These are phyloP conservation scores for Pestalotiopsis sp. DNA, from an alignment of 2,329 filamentous ascomycete species.

Conservation along the genomic window DNA sequence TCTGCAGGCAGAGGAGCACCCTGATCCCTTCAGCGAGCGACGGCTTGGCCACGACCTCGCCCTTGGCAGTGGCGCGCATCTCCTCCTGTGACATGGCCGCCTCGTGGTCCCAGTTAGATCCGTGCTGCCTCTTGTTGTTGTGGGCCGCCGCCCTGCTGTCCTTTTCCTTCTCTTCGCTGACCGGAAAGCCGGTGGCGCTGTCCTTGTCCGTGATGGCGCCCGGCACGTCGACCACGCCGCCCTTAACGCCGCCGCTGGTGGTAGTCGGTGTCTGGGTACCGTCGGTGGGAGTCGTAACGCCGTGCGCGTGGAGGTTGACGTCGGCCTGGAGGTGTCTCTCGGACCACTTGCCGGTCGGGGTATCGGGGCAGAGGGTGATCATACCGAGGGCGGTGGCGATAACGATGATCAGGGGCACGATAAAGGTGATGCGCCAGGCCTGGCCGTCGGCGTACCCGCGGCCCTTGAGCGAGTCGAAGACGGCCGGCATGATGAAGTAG, in stretches of 20 bases:
- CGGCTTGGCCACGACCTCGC: constrained; percentile 59
- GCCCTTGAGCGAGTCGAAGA: constrained; percentile 76
- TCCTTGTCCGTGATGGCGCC: constrained; percentile 49
- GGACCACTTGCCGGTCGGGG: constrained; percentile 80
- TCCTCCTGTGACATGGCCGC: constrained; percentile 51
- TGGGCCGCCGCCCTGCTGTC: constrained; percentile 29
- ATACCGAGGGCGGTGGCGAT: constrained; percentile 67
- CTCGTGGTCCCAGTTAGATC: constrained; percentile 42
- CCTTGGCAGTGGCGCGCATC: constrained; percentile 56
- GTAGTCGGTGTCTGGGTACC: neutral
- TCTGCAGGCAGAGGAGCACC: constrained; percentile 56
- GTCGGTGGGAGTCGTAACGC: constrained; percentile 25
- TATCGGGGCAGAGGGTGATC: constrained; percentile 77
- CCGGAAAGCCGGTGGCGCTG: constrained; percentile 42
- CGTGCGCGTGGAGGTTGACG: constrained; percentile 53
- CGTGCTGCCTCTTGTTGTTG: constrained; percentile 10
- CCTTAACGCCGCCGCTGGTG: constrained; percentile 21
- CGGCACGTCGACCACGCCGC: constrained; percentile 53
- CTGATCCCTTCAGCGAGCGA: constrained; percentile 49
- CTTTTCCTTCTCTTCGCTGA: constrained; percentile 44
- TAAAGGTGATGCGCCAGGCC: constrained; percentile 83
- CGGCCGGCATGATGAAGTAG: constrained; percentile 91
- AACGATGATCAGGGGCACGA: constrained; percentile 82
- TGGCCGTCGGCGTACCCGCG: constrained; percentile 65
- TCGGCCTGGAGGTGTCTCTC: constrained; percentile 66